Base-by-base conservation (phyloP, 2,329 filamentous ascomycete species). In the Pyricularia grisea region DNA sequence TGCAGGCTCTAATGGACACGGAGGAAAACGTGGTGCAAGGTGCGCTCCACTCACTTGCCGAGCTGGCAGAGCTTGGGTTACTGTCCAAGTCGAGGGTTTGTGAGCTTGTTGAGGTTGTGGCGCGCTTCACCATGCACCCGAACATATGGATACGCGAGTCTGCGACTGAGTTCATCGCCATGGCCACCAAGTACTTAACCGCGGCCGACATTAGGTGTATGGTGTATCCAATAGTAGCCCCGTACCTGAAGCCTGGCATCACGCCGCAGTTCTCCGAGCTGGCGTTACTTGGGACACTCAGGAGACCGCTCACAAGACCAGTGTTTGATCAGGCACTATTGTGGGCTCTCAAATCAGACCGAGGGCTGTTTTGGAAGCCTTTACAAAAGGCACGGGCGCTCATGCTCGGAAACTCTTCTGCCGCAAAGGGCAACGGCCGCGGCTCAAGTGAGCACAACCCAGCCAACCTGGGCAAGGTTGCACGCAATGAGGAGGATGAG, bases 81-180 rank as follows among this genome's bases (percentile, higher is more conserved):
- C 87, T 99, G 65, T 94, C 96, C 67, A 87, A 93, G 74, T 85
- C 89, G 6, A 94, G 92, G 70, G 90, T 89, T 1, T 97, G 93
- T 90, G 93, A 97, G 76, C 82, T 99, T 58, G 88, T 97, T 27
- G 90, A 96, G 71, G 88, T 94, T 58, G 87, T 94, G 17, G 90
- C 87, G 7, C 88, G 93, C 3, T 97, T 98, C 74, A 90, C 94
- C 14, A 90, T 97, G 83, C 95, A 99, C 76, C 95, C 95, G 0
- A 98, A 97, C 73, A 82, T 92, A 10, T 99, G 95, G 94, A 94
- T 99, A 68, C 88, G 94, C 55, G 94, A 98, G 79, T 92, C 94
- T 11, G 90, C 94, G 2, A 87, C 91, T 9, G 89, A 94, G 72
- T 97, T 97, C 73, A 82, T 98, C 55, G 88, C 92, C 3, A 88